Conservation (phyloP, 495 filamentous ascomycete species). For the Astrothelium subdiscretum region DNA sequence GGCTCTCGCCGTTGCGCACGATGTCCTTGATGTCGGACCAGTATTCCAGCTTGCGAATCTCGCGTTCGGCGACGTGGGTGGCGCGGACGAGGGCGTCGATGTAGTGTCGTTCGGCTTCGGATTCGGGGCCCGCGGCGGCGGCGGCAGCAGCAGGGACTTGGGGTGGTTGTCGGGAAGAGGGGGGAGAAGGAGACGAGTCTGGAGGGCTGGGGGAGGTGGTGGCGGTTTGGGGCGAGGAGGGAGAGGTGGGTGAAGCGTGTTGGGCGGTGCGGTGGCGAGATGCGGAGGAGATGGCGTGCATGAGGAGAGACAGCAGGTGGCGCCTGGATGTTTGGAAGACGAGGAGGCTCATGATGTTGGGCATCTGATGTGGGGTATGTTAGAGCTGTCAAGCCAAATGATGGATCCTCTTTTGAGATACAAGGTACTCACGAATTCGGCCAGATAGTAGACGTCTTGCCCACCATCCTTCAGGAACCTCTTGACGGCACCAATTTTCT, state of each 20-base stretch:
- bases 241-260: not conserved
- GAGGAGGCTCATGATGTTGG: conserved; percentile 72
- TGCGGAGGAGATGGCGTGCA: conserved; percentile 45
- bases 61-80: conserved; percentile 51
- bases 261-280: conserved; percentile 25
- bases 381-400: not conserved
- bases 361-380: conserved; percentile 40
- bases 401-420: no score
- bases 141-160: no score
- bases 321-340: conserved; percentile 81
- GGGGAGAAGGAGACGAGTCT: conserved; percentile 5
- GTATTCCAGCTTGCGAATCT: conserved; percentile 56
- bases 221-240: not conserved
- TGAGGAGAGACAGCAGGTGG: conserved; percentile 59
- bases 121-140: conserved; percentile 19
- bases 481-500: conserved; percentile 71
- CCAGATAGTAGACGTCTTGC: conserved; percentile 68
- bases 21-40: conserved; percentile 64
- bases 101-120: conserved; percentile 22
- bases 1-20: conserved; percentile 41
- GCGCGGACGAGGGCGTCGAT: conserved; percentile 45
- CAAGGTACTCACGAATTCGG: conserved; percentile 44
- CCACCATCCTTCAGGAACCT: conserved; percentile 69
- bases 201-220: not conserved
- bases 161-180: not conserved